These are phyloP conservation scores for Trichoderma erinaceum DNA, from an alignment of 495 filamentous ascomycete species.

Conservation along the genomic window DNA sequence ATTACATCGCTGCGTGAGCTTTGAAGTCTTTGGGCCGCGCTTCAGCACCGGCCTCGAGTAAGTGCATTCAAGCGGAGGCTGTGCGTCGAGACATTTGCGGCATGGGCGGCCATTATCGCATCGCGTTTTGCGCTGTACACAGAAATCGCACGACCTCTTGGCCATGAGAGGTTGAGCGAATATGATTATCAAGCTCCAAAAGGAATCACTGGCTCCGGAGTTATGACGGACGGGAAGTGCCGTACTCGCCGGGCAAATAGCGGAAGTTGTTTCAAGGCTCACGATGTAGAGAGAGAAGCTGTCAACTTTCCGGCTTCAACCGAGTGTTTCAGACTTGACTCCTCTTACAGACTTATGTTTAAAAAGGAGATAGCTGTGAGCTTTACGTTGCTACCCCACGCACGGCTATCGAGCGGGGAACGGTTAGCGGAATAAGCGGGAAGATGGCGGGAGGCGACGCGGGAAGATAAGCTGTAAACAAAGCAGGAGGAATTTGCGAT, in stretches of 20 bases:
- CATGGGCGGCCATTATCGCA: slow-evolving; percentile 11
- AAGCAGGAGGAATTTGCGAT: no score
- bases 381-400: no score
- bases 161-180: not conserved
- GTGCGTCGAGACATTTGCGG: slow-evolving; percentile 4
- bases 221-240: not conserved
- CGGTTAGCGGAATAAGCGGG: no score
- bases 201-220: not conserved
- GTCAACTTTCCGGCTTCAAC: not conserved
- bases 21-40: slow-evolving; percentile 11
- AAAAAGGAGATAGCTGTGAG: no score
- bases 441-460: no score
- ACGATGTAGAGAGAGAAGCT: not conserved
- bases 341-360: no score
- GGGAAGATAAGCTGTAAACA: no score
- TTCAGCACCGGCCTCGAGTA: not conserved
- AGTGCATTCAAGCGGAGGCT: slow-evolving; percentile 5
- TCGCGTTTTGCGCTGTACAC: slow-evolving; percentile 4
- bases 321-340: no score
- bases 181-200: not conserved
- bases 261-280: not conserved
- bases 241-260: not conserved
- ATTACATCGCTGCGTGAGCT: slow-evolving; percentile 3
- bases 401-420: no score
- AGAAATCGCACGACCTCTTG: slow-evolving; percentile 9